Base-by-base conservation (phyloP, 1,139 yeast species). In the Oligophagozyma castellii region DNA sequence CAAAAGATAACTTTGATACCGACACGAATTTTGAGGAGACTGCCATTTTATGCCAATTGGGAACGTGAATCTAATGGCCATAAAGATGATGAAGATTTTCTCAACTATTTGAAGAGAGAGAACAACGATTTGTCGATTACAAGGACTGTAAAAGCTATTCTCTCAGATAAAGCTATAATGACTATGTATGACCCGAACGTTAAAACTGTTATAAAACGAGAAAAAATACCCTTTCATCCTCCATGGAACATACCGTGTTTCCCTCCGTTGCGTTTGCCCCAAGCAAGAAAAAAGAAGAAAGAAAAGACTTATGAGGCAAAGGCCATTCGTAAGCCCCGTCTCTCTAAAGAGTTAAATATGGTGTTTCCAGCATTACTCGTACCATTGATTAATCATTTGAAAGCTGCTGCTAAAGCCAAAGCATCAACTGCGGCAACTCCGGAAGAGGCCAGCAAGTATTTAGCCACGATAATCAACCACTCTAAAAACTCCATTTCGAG, bases 401-500 rank as follows among this genome's bases (percentile, higher is more conserved):
- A 51, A 26, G 44, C 51, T 5, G 56, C 56, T 4, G 55, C 55
- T 2, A 46, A 40, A 26, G 45, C 48, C 2, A 48, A 47, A 26
- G 46, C 51, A 3, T 49, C 51, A 3, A 42, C 49, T 13, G 55
- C 55, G 14, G 49, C 51, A 3, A 40, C 52, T 6, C 45, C 53
- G 2, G 54, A 50, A 26, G 51, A 49, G 20, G 44, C 52, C 5
- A 40, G 48, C 4, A 42, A 33, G 28, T 52, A 48, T 29, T 28
- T 51, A 19, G 38, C 45, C 29, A 37, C 45, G 10, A 48, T 51
- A 44, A 59, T 35, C 42, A 44, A 48, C 22, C 50, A 47, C 20
- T 48, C 55, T 3, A 48, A 49, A 26, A 36, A 70, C 29, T 66
- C 81, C 0, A 73, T 75, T 24, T 80, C 81, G 0, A 77, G 74